Percentiles rank a stretch among this genome's conserved stretches.
These are phyloP conservation scores for Salix koriyanagi DNA, from an alignment of 345 rosid species.

Conservation along the genomic window DNA sequence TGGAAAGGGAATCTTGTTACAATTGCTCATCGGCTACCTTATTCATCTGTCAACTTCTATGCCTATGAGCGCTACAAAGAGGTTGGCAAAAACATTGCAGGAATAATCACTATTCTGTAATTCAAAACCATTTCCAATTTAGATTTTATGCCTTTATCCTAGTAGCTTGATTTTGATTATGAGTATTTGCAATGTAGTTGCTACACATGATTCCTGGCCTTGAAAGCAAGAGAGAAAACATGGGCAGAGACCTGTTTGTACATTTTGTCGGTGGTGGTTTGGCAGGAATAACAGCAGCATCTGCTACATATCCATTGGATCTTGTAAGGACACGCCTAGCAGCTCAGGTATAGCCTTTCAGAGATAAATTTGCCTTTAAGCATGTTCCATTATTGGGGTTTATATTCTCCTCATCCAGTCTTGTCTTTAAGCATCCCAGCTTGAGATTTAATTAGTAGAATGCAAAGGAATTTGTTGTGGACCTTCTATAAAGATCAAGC, in stretches of 20 bases:
- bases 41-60: constrained; percentile 86
- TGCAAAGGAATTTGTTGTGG: background rate
- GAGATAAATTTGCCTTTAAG: background rate
- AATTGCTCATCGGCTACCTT: constrained; percentile 88
- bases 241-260: constrained; percentile 39
- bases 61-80: constrained; percentile 80
- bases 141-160: background rate
- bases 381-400: background rate
- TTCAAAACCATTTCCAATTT: background rate
- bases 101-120: background rate
- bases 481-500: background rate
- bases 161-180: constrained; percentile 2
- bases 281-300: constrained; percentile 93
- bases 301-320: constrained; percentile 87
- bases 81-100: constrained; percentile 30
- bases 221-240: constrained; percentile 34
- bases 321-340: constrained; percentile 97
- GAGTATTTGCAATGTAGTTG: constrained; percentile 41
- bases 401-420: background rate
- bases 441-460: background rate
- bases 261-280: constrained; percentile 84
- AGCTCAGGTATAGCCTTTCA: constrained; percentile 58
- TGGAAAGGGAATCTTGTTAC: constrained; percentile 98
- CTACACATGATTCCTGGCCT: constrained; percentile 38
- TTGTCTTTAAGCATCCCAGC: background rate